A percentile compares a stretch with the other conserved stretches of the same genome.
phyloP scores from a whole-genome alignment of 2,329 filamentous ascomycete genomes.

The Clarireedia sp. region DNA sequence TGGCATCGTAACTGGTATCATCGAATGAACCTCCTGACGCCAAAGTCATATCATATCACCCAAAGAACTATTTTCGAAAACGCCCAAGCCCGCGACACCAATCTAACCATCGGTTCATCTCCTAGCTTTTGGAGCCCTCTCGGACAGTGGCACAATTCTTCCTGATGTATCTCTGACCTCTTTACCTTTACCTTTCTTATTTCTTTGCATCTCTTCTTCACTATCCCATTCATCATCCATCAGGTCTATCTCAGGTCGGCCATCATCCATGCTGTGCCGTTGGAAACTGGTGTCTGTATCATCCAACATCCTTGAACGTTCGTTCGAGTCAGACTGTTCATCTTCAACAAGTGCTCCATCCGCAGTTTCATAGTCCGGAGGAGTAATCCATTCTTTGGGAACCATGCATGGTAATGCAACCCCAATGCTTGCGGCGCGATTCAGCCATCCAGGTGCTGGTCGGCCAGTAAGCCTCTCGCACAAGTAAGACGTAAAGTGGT shows the following conservation, averaged over 20 bases:
- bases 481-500: conserved; percentile 76
- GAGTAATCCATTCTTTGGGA: conserved; percentile 72
- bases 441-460: conserved; percentile 67
- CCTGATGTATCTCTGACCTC: conserved; percentile 42
- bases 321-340: conserved; percentile 40
- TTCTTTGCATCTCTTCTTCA: conserved; percentile 36
- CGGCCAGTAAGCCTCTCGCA: conserved; percentile 65
- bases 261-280: conserved; percentile 25
- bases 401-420: conserved; percentile 76
- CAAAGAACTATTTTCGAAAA: conserved; percentile 13
- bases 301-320: conserved; percentile 51
- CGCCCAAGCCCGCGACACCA: not conserved
- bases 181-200: conserved; percentile 31
- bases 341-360: conserved; percentile 59
- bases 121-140: conserved; percentile 38
- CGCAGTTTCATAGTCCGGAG: conserved; percentile 66
- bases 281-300: conserved; percentile 22
- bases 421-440: conserved; percentile 76
- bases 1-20: conserved; percentile 19
- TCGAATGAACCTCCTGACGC: conserved; percentile 9
- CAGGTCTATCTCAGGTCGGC: conserved; percentile 2
- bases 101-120: conserved; percentile 4
- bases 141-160: conserved; percentile 42
- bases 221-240: conserved; percentile 35
- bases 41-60: conserved; percentile 5